These are phyloP conservation scores for Thalassiosira profunda DNA, from an alignment of 108 stramenopile genomes.

Conservation along the genomic window DNA sequence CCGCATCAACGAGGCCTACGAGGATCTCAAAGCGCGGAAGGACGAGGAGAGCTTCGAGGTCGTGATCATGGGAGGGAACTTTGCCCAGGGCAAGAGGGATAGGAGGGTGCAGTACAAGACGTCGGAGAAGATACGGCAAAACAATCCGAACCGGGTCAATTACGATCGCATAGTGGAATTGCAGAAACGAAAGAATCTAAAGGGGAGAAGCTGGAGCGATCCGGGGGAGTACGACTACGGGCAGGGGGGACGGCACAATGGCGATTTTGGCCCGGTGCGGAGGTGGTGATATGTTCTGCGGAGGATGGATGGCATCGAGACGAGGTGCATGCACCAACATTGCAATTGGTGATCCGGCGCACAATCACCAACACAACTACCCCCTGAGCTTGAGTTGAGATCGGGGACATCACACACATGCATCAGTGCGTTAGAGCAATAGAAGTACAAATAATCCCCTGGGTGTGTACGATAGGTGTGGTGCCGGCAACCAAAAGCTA, in stretches of 20 bases:
- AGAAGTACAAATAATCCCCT: too few relatives aligned
- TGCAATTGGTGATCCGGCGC: too few relatives aligned
- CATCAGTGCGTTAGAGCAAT: too few relatives aligned
- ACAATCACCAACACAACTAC: too few relatives aligned
- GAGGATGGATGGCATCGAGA: too few relatives aligned
- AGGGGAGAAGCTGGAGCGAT: conserved; percentile 19
- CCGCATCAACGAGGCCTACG: conserved; percentile 37
- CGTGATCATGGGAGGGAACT: conserved; percentile 22
- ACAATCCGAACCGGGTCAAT: conserved; percentile 27
- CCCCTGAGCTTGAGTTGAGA: too few relatives aligned
- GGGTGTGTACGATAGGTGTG: too few relatives aligned
- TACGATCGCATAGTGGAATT: conserved; percentile 31
- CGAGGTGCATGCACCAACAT: too few relatives aligned
- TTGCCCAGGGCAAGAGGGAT: conserved; percentile 26
- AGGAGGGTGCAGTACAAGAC: conserved; percentile 13
- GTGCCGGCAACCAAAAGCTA: too few relatives aligned
- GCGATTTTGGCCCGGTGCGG: conserved; percentile 37
- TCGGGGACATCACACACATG: too few relatives aligned
- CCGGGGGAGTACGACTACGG: conserved; percentile 27
- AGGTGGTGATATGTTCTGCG: conserved; percentile 27
- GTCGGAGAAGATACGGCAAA: conserved; percentile 11
- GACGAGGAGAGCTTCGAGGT: conserved; percentile 38
- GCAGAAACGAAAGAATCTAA: conserved; percentile 10
- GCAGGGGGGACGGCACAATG: conserved; percentile 41
- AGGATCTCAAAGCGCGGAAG: conserved; percentile 14